Percentiles rank a stretch among this genome's conserved stretches.
These are phyloP conservation scores for Phyllosticta capitalensis DNA, from an alignment of 2,329 filamentous ascomycete genomes.

Conservation along the genomic window DNA sequence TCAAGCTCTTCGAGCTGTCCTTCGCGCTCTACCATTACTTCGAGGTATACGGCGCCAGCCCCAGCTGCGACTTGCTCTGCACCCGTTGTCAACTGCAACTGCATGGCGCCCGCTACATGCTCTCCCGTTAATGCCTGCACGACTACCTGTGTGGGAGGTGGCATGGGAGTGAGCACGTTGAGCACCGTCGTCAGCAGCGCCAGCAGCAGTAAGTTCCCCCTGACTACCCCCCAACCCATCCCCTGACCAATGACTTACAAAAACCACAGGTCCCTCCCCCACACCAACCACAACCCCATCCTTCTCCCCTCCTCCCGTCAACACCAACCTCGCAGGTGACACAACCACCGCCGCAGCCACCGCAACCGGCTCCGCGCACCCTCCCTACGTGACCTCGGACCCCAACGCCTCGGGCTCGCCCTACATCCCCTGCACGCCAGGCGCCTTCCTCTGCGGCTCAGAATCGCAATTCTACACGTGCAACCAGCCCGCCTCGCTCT, in stretches of 20 bases:
- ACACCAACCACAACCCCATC: not conserved
- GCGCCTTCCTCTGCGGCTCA: slow-evolving; percentile 32
- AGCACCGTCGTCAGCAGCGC: slow-evolving; percentile 2
- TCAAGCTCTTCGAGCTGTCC: slow-evolving; percentile 2
- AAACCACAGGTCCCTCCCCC: not conserved
- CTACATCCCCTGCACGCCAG: slow-evolving; percentile 30
- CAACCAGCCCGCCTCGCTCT: slow-evolving; percentile 14
- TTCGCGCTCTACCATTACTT: not conserved
- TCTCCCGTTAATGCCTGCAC: slow-evolving; percentile 13
- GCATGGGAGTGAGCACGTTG: not conserved
- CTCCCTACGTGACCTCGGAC: slow-evolving; percentile 19
- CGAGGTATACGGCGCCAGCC: not conserved
- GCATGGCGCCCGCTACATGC: not conserved
- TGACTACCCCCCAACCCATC: not conserved
- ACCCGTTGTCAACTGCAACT: slow-evolving; percentile 4
- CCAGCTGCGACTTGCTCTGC: not conserved
- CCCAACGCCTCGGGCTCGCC: slow-evolving; percentile 11
- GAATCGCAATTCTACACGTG: slow-evolving; percentile 27
- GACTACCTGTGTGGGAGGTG: slow-evolving; percentile 5
- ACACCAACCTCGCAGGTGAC: slow-evolving; percentile 3
- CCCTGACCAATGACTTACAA: not conserved
- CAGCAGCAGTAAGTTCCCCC: slow-evolving; percentile 11
- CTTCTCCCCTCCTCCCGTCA: slow-evolving; percentile 4
- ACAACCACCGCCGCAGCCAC: slow-evolving; percentile 11
- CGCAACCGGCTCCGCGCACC: slow-evolving; percentile 9